phyloP scores from a whole-genome alignment of 192 early-diverging fungal species.

The Coemansia guatemalensis region DNA sequence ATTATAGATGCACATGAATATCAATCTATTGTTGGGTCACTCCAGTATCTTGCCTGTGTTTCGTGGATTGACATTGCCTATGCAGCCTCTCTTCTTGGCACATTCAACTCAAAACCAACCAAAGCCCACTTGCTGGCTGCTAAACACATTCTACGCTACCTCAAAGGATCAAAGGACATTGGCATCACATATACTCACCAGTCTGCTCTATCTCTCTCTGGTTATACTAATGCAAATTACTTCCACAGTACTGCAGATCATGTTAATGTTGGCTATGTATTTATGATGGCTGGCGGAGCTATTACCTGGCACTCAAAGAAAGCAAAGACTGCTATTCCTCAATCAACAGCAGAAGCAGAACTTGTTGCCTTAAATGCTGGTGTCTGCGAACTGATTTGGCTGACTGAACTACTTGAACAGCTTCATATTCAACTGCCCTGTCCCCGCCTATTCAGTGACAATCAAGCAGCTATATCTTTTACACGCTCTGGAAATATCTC shows the following conservation, averaged over 20 bases:
- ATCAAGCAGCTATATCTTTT: no score
- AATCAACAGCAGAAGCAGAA: slow-evolving; percentile 12
- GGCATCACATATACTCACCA: slow-evolving; percentile 4
- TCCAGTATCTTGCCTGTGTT: slow-evolving; percentile 9
- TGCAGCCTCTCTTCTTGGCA: slow-evolving; percentile 8
- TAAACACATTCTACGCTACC: slow-evolving; percentile 12
- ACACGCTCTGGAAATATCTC: no score
- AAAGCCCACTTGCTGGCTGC: slow-evolving; percentile 5
- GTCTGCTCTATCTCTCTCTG: neutral
- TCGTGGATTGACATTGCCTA: slow-evolving; percentile 8
- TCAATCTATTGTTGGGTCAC: slow-evolving; percentile 7
- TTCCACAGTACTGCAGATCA: slow-evolving; percentile 7
- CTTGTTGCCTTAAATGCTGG: slow-evolving; percentile 11
- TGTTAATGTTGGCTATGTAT: slow-evolving; percentile 2
- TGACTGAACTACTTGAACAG: neutral
- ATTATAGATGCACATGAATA: no score
- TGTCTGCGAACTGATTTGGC: slow-evolving; percentile 1
- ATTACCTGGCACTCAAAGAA: slow-evolving; percentile 16
- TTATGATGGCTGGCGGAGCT: slow-evolving; percentile 6
- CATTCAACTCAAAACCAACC: slow-evolving; percentile 3
- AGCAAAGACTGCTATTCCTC: slow-evolving; percentile 11
- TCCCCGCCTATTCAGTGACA: no score
- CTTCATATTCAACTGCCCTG: neutral
- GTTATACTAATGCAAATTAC: slow-evolving; percentile 16
- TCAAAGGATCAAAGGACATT: slow-evolving; percentile 9